phyloP scores from a whole-genome alignment of 2,329 filamentous ascomycete species.

The Ceratocystiopsis brevicomis region DNA sequence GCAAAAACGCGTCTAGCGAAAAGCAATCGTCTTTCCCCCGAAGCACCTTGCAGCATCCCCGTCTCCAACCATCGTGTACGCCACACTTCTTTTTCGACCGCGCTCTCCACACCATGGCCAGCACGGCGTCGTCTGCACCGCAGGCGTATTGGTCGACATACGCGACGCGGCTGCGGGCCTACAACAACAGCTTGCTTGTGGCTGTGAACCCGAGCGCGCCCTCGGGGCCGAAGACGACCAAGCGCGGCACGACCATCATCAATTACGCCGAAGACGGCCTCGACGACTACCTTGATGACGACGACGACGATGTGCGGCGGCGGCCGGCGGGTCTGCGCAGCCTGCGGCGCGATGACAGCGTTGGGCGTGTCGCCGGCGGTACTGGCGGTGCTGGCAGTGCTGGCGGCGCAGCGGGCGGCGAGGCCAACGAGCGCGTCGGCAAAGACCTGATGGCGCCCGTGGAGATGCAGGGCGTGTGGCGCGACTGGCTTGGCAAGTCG shows the following conservation, averaged over 20 bases:
- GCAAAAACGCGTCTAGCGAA: too few relatives aligned
- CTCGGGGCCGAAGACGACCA: constrained; percentile 68
- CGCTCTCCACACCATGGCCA: not conserved
- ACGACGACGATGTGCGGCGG: constrained; percentile 56
- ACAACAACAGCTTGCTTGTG: constrained; percentile 79
- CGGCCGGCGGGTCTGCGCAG: constrained; percentile 72
- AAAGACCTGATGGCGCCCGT: constrained; percentile 68
- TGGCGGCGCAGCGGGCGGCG: not conserved
- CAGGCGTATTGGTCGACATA: constrained; percentile 85
- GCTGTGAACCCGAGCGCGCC: constrained; percentile 57
- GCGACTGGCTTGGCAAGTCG: constrained; percentile 83
- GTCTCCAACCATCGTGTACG: too few relatives aligned
- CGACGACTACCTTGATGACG: constrained; percentile 58
- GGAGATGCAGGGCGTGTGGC: constrained; percentile 74
- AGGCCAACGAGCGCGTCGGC: constrained; percentile 44
- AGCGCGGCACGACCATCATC: constrained; percentile 87
- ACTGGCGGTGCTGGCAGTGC: constrained; percentile 14
- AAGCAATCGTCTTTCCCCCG: too few relatives aligned
- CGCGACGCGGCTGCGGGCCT: constrained; percentile 73
- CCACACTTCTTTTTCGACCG: too few relatives aligned
- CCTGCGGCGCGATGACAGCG: constrained; percentile 55
- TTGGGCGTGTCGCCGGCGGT: constrained; percentile 40
- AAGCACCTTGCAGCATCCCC: too few relatives aligned
- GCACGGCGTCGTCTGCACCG: constrained; percentile 27
- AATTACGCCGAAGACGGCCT: constrained; percentile 96